Percentiles rank a stretch among this genome's conserved stretches.
Evolutionary conservation across 116 monocot species (phyloP).

Genomic region (Iris pallida): DNA sequence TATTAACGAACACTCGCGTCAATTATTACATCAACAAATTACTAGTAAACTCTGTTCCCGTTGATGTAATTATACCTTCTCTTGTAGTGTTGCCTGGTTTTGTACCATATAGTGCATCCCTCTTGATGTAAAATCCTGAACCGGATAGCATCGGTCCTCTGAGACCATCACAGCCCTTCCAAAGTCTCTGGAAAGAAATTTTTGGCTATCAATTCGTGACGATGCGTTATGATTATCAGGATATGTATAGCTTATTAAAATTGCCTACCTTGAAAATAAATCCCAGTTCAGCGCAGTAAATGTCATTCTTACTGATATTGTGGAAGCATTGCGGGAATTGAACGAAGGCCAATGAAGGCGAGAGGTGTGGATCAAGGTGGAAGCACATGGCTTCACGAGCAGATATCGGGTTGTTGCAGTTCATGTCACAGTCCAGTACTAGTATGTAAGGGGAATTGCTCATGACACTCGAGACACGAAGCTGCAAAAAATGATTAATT

Average conservation of each 20-base stretch:
- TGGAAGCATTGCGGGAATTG: conserved; percentile 25
- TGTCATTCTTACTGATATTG: conserved; percentile 24
- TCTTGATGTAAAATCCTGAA: conserved; percentile 18
- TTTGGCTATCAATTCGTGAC: neutral
- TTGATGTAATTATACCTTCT: neutral
- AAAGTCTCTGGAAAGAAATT: conserved; percentile 3
- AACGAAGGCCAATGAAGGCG: conserved; percentile 28
- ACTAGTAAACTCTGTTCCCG: neutral
- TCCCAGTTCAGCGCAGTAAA: conserved; percentile 14
- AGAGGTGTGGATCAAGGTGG: conserved; percentile 19
- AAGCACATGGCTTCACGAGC: conserved; percentile 20
- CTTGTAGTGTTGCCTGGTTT: conserved; percentile 13
- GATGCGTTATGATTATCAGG: neutral
- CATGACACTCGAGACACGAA: conserved; percentile 20
- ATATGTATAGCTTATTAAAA: neutral
- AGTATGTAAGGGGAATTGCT: conserved; percentile 21
- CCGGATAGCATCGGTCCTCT: conserved; percentile 19
- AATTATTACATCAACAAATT: neutral
- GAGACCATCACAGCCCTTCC: conserved; percentile 23
- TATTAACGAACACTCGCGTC: neutral
- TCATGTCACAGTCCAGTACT: conserved; percentile 28
- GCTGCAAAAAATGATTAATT: conserved; percentile 11
- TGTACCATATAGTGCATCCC: conserved; percentile 23
- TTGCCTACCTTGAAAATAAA: conserved; percentile 10
- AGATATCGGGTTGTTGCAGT: conserved; percentile 15